Evolutionary conservation across 2,329 filamentous ascomycete genomes (phyloP).

Genomic region (Penicillium sp.): DNA sequence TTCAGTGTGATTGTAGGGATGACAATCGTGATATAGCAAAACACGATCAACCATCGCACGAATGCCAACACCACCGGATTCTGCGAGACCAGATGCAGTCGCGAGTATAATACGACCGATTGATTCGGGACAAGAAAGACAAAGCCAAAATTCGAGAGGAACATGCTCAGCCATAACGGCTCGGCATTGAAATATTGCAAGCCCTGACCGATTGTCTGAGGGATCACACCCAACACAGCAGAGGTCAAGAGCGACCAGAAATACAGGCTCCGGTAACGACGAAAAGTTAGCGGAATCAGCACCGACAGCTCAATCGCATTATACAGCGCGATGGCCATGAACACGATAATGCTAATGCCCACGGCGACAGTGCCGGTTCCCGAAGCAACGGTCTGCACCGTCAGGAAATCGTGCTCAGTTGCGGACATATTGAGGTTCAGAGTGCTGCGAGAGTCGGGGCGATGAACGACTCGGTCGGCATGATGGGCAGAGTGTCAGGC

Average conservation of each 20-base stretch:
- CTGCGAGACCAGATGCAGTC: slow-evolving; percentile 58
- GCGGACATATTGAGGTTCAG: not conserved
- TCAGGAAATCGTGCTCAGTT: not conserved
- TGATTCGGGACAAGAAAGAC: slow-evolving; percentile 60
- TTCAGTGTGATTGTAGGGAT: slow-evolving; percentile 15
- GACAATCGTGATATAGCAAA: slow-evolving; percentile 28
- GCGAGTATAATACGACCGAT: slow-evolving; percentile 60
- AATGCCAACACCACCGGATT: slow-evolving; percentile 48
- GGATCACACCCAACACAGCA: slow-evolving; percentile 30
- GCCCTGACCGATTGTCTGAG: slow-evolving; percentile 36
- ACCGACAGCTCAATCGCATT: slow-evolving; percentile 48
- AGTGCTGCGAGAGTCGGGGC: not conserved
- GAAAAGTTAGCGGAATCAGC: slow-evolving; percentile 33
- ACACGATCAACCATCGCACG: slow-evolving; percentile 58
- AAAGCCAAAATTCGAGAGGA: slow-evolving; percentile 53
- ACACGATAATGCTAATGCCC: slow-evolving; percentile 10
- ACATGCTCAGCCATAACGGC: slow-evolving; percentile 32
- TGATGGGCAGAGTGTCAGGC: not conserved
- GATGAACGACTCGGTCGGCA: not conserved
- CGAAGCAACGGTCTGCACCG: not conserved
- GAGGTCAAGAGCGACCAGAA: slow-evolving; percentile 38
- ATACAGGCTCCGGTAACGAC: slow-evolving; percentile 33
- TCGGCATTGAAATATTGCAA: slow-evolving; percentile 35
- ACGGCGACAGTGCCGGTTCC: slow-evolving; percentile 1
- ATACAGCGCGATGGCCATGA: slow-evolving; percentile 38